A percentile compares a stretch with the other conserved stretches of the same genome.
Conservation (phyloP, 140 eudicot species). For the Oenanthe javanica region DNA sequence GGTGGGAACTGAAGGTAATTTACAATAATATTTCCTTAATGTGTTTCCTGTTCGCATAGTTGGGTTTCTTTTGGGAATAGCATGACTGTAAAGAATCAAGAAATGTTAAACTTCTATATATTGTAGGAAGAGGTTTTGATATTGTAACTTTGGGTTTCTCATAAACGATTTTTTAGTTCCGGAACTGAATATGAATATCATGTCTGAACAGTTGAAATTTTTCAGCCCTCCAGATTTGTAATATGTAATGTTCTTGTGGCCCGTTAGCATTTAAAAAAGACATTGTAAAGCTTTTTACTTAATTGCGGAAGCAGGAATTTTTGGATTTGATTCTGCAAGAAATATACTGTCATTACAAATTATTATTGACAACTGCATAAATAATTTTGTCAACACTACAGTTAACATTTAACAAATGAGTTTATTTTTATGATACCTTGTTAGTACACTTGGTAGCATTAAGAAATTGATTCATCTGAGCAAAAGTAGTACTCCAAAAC, state of each 20-base stretch:
- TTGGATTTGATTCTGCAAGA: background rate
- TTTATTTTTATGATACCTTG: too few relatives aligned
- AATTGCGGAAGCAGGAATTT: background rate
- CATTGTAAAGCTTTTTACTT: background rate
- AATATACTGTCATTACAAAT: background rate
- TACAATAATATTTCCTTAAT: conserved; percentile 5
- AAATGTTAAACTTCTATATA: background rate
- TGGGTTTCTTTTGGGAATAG: background rate
- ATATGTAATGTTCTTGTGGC: background rate
- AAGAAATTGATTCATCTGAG: background rate
- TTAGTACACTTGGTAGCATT: too few relatives aligned
- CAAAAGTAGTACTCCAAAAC: background rate
- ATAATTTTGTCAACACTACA: too few relatives aligned
- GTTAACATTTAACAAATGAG: too few relatives aligned
- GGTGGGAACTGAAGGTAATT: conserved; percentile 28
- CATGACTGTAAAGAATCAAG: conserved; percentile 1
- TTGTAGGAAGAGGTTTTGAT: background rate
- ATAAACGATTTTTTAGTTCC: background rate
- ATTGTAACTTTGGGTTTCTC: background rate
- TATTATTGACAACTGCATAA: too few relatives aligned
- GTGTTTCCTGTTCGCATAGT: background rate
- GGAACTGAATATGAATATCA: background rate
- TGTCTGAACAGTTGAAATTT: background rate
- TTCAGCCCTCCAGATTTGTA: background rate
- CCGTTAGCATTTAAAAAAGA: background rate